Base-by-base conservation (phyloP, 768 basidiomycete species). In the Tylopilus sp. region DNA sequence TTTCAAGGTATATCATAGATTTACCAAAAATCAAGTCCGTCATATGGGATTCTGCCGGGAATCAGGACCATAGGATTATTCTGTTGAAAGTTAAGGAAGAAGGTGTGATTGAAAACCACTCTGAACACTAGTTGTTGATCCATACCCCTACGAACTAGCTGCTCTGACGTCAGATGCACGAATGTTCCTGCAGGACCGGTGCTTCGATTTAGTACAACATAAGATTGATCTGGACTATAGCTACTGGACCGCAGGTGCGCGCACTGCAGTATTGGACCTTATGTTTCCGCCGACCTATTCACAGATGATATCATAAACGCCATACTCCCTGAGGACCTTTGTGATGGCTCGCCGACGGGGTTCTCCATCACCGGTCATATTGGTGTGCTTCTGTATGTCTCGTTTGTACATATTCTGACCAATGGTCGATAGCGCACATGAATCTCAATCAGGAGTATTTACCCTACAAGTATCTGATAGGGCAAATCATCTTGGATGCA, bases 301-400 rank as follows among this genome's bases (percentile, higher is more conserved):
- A 31, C 47, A 95, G 93, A 90, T 64, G 91, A 98, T 41, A 85
- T 98, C 28, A 71, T 99, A 17, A 79, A 85, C 40, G 79, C 86
- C 11, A 78, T 94, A 45, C 75, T 99, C 9, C 97, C 95, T 0
- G 79, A 88, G 56, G 78, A 85, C 25, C 75, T 95, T 6, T 75
- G 81, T 20, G 83, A 87, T 39, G 88, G 85, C 17, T 82, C 90
- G 0, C 97, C 97, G 0, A 81, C 83, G 0, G 89, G 92, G 1
- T 98, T 94, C 71, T 86, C 95, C 8, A 78, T 81, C 47, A 89
- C 83, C 1, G 95, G 95, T 0, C 97, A 99, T 68, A 84, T 99
- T 45, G 95, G 94, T 89, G 59, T 48, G 80, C 26, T 20, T n/a
- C 12, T n/a, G 17, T 44, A 12, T 35, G 21, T 23, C 6, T n/a